A percentile compares a stretch with the other conserved stretches of the same genome.
These are phyloP conservation scores for Mycena latifolia DNA, from an alignment of 768 basidiomycete species.

Conservation along the genomic window DNA sequence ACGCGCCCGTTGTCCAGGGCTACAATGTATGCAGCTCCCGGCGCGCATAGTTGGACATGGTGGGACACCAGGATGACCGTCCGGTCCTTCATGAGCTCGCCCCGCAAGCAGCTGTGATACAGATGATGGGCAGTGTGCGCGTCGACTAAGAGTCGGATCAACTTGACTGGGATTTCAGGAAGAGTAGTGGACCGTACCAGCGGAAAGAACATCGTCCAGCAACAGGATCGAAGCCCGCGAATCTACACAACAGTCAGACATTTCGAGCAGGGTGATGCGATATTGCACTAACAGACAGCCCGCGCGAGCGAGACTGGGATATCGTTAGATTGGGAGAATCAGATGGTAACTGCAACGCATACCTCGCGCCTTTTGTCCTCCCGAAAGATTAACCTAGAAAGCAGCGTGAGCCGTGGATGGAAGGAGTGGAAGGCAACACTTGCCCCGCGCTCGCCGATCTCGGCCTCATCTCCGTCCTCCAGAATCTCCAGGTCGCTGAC, in stretches of 20 bases:
- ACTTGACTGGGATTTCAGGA: background rate
- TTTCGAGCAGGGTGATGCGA: no score
- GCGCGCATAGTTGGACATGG: conserved; percentile 89
- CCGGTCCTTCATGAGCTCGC: conserved; percentile 82
- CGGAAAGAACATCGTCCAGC: conserved; percentile 84
- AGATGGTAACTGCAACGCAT: conserved; percentile 13
- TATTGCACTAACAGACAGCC: conserved; percentile 67
- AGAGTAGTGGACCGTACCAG: conserved; percentile 46
- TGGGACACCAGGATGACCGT: conserved; percentile 96
- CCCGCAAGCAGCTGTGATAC: conserved; percentile 85
- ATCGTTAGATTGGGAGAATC: background rate
- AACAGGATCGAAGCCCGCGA: conserved; percentile 86
- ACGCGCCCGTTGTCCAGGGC: conserved; percentile 88
- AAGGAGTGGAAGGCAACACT: conserved; percentile 29
- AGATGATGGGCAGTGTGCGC: conserved; percentile 94
- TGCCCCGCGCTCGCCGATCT: conserved; percentile 90
- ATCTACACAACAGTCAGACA: conserved; percentile 46
- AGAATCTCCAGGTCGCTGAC: conserved; percentile 82
- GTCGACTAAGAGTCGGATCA: conserved; percentile 69
- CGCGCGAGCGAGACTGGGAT: conserved; percentile 77
- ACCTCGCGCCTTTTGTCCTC: conserved; percentile 80
- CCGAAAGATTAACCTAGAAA: conserved; percentile 63
- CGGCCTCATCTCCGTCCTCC: conserved; percentile 89
- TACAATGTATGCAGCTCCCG: conserved; percentile 86
- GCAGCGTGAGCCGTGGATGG: conserved; percentile 37